phyloP scores from a whole-genome alignment of 768 basidiomycete genomes.

The Heimioporus sp. region DNA sequence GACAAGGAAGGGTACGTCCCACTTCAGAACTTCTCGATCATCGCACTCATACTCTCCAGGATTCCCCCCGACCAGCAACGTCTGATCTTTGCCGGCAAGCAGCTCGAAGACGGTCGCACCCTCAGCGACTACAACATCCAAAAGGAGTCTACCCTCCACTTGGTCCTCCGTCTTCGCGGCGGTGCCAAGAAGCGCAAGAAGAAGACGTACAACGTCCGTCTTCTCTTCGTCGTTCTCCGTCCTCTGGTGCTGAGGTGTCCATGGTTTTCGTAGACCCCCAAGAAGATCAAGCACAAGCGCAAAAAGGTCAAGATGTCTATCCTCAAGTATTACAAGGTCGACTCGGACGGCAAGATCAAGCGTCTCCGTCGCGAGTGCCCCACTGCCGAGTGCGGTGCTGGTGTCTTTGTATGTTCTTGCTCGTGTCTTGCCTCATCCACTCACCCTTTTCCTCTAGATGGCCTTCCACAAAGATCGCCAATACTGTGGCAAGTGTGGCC shows the following conservation, averaged over 20 bases:
- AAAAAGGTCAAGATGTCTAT: constrained; percentile 99
- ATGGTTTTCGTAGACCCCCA: constrained; percentile 66
- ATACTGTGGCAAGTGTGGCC: constrained; percentile 94
- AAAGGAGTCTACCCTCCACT: constrained; percentile 98
- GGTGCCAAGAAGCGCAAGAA: constrained; percentile 99
- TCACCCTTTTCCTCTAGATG: constrained; percentile 59
- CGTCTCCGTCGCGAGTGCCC: constrained; percentile 97
- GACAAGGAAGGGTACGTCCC: constrained; percentile 87
- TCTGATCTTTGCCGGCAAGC: constrained; percentile 98
- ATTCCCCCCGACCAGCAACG: constrained; percentile 96
- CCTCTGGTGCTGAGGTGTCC: constrained; percentile 2
- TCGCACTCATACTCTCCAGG: constrained; percentile 33
- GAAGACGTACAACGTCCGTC: constrained; percentile 94
- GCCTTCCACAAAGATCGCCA: constrained; percentile 98
- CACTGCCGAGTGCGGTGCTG: constrained; percentile 78
- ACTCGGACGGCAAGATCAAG: constrained; percentile 99
- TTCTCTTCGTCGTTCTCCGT: background rate
- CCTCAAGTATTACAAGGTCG: constrained; percentile 99
- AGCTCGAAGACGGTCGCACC: constrained; percentile 98
- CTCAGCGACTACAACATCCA: constrained; percentile 97
- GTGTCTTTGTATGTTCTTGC: constrained; percentile 66
- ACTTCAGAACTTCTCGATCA: constrained; percentile 1
- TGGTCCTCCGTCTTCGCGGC: constrained; percentile 97
- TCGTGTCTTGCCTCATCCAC: background rate
- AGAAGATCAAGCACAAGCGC: constrained; percentile 99